Evolutionary conservation across 2,329 filamentous ascomycete genomes (phyloP), one percentile per base, ranked within the genome.

Genomic region (Botryosphaeria agaves): DNA sequence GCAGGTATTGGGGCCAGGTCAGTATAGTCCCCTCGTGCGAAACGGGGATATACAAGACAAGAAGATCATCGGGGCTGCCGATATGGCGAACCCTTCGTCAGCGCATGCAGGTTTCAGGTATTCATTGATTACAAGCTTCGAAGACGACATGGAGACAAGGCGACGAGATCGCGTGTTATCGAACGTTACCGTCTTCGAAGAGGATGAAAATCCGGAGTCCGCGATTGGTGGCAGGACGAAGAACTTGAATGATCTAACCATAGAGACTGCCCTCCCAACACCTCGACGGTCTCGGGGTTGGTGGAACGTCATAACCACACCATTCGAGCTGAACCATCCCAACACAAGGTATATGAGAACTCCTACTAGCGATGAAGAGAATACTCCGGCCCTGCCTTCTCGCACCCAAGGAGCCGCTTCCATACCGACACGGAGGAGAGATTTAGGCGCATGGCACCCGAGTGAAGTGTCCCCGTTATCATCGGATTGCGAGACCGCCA

Each of bases 241-340:
- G 47, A 5, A 43, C 38, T 52, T 56, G 25, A 49, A 61, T 26
- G 50, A 61, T 28, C 31, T 55, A 26, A 39, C 46, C 28, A 40
- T 56, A 15, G 49, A 57, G 3, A 41, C 42, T 11, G 38, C 49
- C 14, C 42, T 54, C 5, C 69, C 66, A 24, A 69, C 66, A 17
- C 64, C 59, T 25, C 64, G 68, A 7, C 64, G 62, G 32, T 76
- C 74, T 16, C 62, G 64, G 35, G 78, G 78, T 14, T 84, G 78
- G 77, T 84, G 78, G 78, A 79, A 81, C 42, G 64, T 79, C 39
- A 70, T 84, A 32, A 74, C 68, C 5, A 79, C 77, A 1, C 78
- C 78, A 0, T 83, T 83, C 42, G 30, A 45, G 51, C 31, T n/a
- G n/a, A n/a, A n/a, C n/a, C n/a, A n/a, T n/a, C n/a, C n/a, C n/a